Evolutionary conservation across 805 yeast genomes (phyloP), one percentile per base, ranked within the genome.

Genomic region (Lachancea waltii): DNA sequence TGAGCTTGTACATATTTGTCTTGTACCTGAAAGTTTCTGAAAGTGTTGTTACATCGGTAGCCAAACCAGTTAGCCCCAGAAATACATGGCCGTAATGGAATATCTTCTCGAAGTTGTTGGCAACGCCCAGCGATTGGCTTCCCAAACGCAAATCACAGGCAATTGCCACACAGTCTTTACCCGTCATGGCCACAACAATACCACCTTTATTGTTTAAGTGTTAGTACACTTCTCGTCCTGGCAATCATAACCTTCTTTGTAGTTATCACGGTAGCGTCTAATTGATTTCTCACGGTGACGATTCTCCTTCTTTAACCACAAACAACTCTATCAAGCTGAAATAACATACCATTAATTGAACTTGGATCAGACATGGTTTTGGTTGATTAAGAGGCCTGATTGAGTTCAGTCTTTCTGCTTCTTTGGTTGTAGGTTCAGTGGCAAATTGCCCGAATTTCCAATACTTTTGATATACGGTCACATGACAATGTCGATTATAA

Each of bases 131-230:
- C 5, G 95, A 85, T 63, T 92, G 98, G 60, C 79, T 78, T 16
- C 99, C 99, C 45, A 92, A 70, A 55, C 97, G 80, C 57, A 92
- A 70, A 65, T 92, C 99, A 53, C 92, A 81, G 3, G 97, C 99
- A 54, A 92, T 87, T 21, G 97, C 98, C 40, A 92, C 89, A 70
- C 99, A 92, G 51, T 87, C 97, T 59, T 94, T 89, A 54, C 99
- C 99, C 18, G 81, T 81, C 99, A 92, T 92, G 48, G 98, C 98
- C 23, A 94, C 95, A 36, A 95, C 95, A 47, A 95, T 75, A 65
- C 99, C 98, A 67, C 97, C 86, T 61, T 40, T 21, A 27, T 26
- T 22, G 14, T 18, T 32, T 11, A 23, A 23, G n/a, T n/a, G n/a
- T n/a, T n/a, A n/a, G n/a, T n/a, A n/a, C n/a, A n/a, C n/a, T n/a